A percentile compares a stretch with the other conserved stretches of the same genome.
Conservation (phyloP, 768 basidiomycete species). For the Leccinum imitatum region DNA sequence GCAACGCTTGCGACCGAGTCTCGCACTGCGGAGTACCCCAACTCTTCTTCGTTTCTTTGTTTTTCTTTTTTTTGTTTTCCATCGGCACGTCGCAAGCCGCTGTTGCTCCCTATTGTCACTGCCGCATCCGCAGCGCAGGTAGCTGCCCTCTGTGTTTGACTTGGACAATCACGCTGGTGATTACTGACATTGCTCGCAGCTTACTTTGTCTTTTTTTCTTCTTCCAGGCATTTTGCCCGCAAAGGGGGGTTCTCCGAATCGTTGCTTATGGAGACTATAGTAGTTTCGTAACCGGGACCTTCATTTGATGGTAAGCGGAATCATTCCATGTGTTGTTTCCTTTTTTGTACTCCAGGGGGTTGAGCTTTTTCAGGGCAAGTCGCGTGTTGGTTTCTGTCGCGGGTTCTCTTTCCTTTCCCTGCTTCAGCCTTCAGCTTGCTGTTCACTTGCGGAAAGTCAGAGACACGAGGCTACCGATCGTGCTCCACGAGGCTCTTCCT, state of each 20-base stretch:
- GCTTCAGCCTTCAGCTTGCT: slow-evolving; percentile 20
- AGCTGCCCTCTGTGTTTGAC: slow-evolving; percentile 5
- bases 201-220: not conserved
- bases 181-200: not conserved
- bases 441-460: slow-evolving; percentile 41
- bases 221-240: not conserved
- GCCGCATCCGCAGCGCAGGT: slow-evolving; percentile 11
- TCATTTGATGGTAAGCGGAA: slow-evolving; percentile 30
- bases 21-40: not conserved
- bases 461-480: slow-evolving; percentile 45
- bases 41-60: not conserved
- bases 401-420: slow-evolving; percentile 22
- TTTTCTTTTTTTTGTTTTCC: not conserved
- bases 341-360: slow-evolving; percentile 26
- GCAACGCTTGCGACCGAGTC: slow-evolving; percentile 20
- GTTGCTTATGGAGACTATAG: not conserved
- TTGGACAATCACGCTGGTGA: not conserved
- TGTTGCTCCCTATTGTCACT: not conserved
- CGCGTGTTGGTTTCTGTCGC: slow-evolving; percentile 28
- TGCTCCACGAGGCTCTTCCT: too few relatives aligned
- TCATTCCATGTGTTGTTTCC: slow-evolving; percentile 24
- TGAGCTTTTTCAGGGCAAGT: slow-evolving; percentile 34
- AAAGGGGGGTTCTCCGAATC: not conserved
- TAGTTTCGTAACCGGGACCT: slow-evolving; percentile 13
- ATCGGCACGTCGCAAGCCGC: not conserved